These are phyloP conservation scores for Byssothecium circinans DNA, from an alignment of 2,329 filamentous ascomycete genomes.

Conservation along the genomic window DNA sequence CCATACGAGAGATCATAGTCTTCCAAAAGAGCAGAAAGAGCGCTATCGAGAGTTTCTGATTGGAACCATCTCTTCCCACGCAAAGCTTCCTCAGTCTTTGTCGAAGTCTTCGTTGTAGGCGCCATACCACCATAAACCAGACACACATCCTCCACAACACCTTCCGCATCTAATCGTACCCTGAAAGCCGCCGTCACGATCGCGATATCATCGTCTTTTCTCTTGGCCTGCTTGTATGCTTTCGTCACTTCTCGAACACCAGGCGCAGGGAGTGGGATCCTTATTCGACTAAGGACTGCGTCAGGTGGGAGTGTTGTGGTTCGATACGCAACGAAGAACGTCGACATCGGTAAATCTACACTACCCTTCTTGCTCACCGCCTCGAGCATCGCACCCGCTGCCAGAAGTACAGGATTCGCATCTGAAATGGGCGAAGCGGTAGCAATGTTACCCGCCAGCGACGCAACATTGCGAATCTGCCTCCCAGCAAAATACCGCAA, in stretches of 20 bases:
- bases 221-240: slow-evolving; percentile 92
- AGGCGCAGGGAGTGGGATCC: slow-evolving; percentile 69
- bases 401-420: slow-evolving; percentile 87
- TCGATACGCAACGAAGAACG: slow-evolving; percentile 89
- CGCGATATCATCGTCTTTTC: slow-evolving; percentile 96
- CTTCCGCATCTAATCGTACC: slow-evolving; percentile 67
- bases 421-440: slow-evolving; percentile 96
- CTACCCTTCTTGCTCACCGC: slow-evolving; percentile 69
- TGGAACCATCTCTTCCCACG: slow-evolving; percentile 76
- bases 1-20: slow-evolving; percentile 86
- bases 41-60: slow-evolving; percentile 78
- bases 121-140: slow-evolving; percentile 95
- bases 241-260: slow-evolving; percentile 76
- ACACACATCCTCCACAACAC: slow-evolving; percentile 70
- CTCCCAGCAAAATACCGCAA: slow-evolving; percentile 90
- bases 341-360: slow-evolving; percentile 68
- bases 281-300: slow-evolving; percentile 78
- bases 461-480: slow-evolving; percentile 94
- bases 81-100: slow-evolving; percentile 70
- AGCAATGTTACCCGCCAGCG: slow-evolving; percentile 86
- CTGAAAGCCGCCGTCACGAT: slow-evolving; percentile 88
- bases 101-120: slow-evolving; percentile 79
- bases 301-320: slow-evolving; percentile 77
- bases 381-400: slow-evolving; percentile 76
- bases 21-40: slow-evolving; percentile 76